Evolutionary conservation across 1,284 basidiomycete genomes (phyloP).

Genomic region (Malassezia globosa): DNA sequence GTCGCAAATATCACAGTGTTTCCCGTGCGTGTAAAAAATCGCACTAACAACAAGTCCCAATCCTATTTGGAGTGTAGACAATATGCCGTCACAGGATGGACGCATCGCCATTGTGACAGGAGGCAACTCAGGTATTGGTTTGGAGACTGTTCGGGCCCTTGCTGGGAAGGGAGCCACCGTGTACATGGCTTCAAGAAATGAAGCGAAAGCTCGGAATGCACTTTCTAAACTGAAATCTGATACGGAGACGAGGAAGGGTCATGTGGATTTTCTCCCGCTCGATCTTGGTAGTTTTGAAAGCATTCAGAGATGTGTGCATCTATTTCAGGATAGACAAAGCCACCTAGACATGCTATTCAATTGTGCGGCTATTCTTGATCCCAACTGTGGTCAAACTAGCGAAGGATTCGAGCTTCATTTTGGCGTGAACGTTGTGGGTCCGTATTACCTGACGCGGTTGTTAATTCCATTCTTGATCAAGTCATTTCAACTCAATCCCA

Average conservation of each 20-base stretch:
- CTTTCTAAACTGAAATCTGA: constrained; percentile 7
- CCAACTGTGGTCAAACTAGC: constrained; percentile 4
- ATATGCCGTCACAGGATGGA: constrained; percentile 8
- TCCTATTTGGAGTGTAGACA: constrained; percentile 1
- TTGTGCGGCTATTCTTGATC: constrained; percentile 23
- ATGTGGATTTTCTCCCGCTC: constrained; percentile 19
- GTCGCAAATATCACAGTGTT: constrained; percentile 4
- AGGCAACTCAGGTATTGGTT: constrained; percentile 36
- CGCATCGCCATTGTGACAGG: constrained; percentile 34
- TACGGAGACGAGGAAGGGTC: neutral
- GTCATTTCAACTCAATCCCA: constrained; percentile 2
- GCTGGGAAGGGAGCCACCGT: constrained; percentile 25
- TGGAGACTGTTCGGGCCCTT: constrained; percentile 27
- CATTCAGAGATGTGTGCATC: constrained; percentile 19
- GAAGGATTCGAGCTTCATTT: constrained; percentile 31
- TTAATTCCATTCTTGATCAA: constrained; percentile 17
- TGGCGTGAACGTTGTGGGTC: constrained; percentile 30
- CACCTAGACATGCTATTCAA: constrained; percentile 26
- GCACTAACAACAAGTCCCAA: neutral
- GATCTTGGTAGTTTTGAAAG: constrained; percentile 24
- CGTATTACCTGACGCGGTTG: constrained; percentile 22
- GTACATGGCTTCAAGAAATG: constrained; percentile 19
- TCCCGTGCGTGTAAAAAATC: constrained; percentile 3
- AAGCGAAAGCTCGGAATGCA: constrained; percentile 10
- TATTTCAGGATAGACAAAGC: constrained; percentile 17